Evolutionary conservation across 1,284 basidiomycete genomes (phyloP), one percentile per base, ranked within the genome.

Genomic region (Tilletiaria anomala): DNA sequence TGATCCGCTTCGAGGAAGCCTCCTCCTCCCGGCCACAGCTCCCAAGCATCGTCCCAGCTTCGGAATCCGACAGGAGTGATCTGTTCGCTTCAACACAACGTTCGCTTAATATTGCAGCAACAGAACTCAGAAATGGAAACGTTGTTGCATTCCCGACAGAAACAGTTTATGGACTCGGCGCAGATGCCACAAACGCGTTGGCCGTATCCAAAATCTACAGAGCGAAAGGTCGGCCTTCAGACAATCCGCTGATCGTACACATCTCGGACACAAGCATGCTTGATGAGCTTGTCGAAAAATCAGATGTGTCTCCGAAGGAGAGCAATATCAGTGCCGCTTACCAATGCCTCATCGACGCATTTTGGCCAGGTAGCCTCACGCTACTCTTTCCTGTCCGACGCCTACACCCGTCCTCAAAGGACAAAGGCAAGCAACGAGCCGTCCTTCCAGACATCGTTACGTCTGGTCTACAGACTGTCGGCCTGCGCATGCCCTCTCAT

Each of bases 191-290:
- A 31, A 60, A 68, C 26, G 39, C 57, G 20, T 39, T 41, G 3
- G 71, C 79, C 45, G 57, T 76, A 0, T 58, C 69, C 15, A 87
- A 88, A 6, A 91, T 99, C 56, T 99, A 89, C 68, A 71, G 75
- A 8, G 83, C 83, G 44, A 99, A 99, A 65, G 83, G 87, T 31
- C 75, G 93, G 35, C 93, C 93, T 1, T 72, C 82, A 3, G 93
- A 99, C 69, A 99, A 99, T 67, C 93, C 93, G 0, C 75, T 99
- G 40, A 99, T 99, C 71, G 85, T 94, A 22, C 93, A 99, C 69
- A 78, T 99, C 46, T 86, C 84, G 5, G 87, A 86, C 2, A 70
- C 76, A 14, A 60, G 73, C 35, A 96, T 96, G 89, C 91, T 54
- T 14, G 36, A 42, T 8, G 35, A 35, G 2, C 73, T 94, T 6